These are phyloP conservation scores for Aureobasidium pullulans DNA, from an alignment of 2,329 filamentous ascomycete genomes.

Conservation along the genomic window DNA sequence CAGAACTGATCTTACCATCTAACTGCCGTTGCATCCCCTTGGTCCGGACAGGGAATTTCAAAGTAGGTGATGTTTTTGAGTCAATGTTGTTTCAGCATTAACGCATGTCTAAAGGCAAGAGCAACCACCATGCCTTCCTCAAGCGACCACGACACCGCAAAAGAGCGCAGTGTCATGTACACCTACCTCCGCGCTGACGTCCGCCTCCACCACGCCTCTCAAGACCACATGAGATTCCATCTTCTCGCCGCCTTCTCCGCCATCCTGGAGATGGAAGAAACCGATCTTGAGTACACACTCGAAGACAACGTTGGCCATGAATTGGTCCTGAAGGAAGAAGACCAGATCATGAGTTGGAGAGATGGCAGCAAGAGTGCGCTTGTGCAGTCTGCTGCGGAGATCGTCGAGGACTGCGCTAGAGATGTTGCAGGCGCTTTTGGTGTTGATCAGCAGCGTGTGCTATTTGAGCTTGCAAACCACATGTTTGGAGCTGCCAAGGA, in stretches of 20 bases:
- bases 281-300: not conserved
- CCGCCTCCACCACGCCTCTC: not conserved
- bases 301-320: not conserved
- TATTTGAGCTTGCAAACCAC: not conserved
- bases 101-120: not conserved
- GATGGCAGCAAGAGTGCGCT: not conserved
- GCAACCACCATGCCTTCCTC: slow-evolving; percentile 3
- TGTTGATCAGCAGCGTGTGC: not conserved
- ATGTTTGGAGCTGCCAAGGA: not conserved
- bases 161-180: not conserved
- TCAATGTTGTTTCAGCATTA: too few species aligned
- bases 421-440: not conserved
- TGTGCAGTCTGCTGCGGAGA: not conserved
- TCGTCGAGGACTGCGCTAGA: slow-evolving; percentile 1
- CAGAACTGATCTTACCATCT: too few species aligned
- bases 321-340: not conserved
- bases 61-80: too few species aligned
- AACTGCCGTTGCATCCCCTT: too few species aligned
- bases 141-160: slow-evolving; percentile 2
- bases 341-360: not conserved
- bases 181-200: not conserved
- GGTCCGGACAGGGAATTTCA: too few species aligned
- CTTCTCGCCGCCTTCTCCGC: not conserved
- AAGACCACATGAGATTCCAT: not conserved
- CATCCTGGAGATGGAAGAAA: not conserved